Percentiles rank a stretch among this genome's conserved stretches.
These are phyloP conservation scores for Globisporangium paroecandrum DNA, from an alignment of 352 stramenopile species.

Conservation along the genomic window DNA sequence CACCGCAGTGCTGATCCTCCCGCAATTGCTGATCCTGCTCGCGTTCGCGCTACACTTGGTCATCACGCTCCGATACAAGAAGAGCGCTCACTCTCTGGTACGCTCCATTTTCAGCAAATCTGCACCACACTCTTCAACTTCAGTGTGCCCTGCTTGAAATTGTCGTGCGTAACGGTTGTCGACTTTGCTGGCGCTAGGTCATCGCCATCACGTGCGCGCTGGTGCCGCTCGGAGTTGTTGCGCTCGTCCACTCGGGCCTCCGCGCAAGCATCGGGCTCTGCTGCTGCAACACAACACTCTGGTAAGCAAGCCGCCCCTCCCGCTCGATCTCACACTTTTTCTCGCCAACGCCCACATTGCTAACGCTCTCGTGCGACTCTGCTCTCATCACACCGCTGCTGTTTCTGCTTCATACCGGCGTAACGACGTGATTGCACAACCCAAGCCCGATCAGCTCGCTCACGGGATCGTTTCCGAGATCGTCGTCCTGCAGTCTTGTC, in stretches of 20 bases:
- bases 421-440: constrained; percentile 5
- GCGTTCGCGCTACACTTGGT: constrained; percentile 8
- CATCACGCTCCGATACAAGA: constrained; percentile 5
- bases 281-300: constrained; percentile 33
- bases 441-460: constrained; percentile 20
- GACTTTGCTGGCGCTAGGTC: constrained; percentile 6
- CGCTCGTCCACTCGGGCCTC: constrained; percentile 24
- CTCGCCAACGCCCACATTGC: neutral
- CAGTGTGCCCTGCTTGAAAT: neutral
- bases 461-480: constrained; percentile 16
- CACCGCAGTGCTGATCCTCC: constrained; percentile 15
- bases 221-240: constrained; percentile 15
- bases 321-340: neutral
- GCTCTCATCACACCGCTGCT: neutral
- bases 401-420: neutral
- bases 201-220: constrained; percentile 10
- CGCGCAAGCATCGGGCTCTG: constrained; percentile 29
- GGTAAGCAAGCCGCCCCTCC: constrained; percentile 12
- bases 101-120: neutral
- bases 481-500: constrained; percentile 26
- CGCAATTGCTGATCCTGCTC: constrained; percentile 18
- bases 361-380: neutral
- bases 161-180: neutral
- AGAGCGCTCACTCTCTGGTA: neutral
- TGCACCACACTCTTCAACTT: neutral